Percentiles rank a stretch among this genome's conserved stretches.
Evolutionary conservation across 305 asterid genomes (phyloP).

Genomic region (Fraxinus velutina): DNA sequence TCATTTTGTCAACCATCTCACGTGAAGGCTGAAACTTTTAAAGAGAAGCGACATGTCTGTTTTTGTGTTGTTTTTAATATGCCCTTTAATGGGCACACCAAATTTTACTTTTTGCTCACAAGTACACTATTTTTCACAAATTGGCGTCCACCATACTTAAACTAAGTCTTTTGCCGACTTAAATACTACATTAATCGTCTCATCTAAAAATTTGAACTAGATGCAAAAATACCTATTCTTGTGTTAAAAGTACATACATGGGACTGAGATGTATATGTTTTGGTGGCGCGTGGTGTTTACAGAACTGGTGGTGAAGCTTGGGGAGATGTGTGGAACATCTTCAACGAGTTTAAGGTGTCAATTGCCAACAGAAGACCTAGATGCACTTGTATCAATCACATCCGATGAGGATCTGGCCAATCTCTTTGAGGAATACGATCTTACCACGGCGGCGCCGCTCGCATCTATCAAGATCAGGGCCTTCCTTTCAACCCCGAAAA

Average conservation of each 20-base stretch:
- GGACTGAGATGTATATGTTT: background rate
- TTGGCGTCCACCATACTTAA: background rate
- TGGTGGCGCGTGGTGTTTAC: conserved; percentile 7
- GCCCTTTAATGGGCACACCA: background rate
- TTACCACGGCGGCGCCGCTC: conserved; percentile 20
- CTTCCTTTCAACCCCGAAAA: conserved; percentile 47
- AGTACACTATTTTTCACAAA: background rate
- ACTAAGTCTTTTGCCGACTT: background rate
- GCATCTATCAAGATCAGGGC: conserved; percentile 60
- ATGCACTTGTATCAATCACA: conserved; percentile 67
- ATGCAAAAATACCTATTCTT: background rate
- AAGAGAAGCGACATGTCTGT: background rate
- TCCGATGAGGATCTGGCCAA: conserved; percentile 73
- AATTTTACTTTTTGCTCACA: background rate
- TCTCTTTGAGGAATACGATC: conserved; percentile 74
- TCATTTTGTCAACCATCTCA: background rate
- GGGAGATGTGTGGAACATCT: conserved; percentile 53
- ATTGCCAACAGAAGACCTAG: conserved; percentile 73
- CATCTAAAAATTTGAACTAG: background rate
- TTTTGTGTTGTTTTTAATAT: background rate
- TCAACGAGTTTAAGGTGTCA: conserved; percentile 67
- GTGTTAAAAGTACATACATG: background rate
- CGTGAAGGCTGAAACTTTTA: background rate
- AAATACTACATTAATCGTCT: background rate
- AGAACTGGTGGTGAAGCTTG: conserved; percentile 69